A percentile compares a stretch with the other conserved stretches of the same genome.
phyloP scores from a whole-genome alignment of 2,329 filamentous ascomycete genomes.

The Meredithiella fracta region DNA sequence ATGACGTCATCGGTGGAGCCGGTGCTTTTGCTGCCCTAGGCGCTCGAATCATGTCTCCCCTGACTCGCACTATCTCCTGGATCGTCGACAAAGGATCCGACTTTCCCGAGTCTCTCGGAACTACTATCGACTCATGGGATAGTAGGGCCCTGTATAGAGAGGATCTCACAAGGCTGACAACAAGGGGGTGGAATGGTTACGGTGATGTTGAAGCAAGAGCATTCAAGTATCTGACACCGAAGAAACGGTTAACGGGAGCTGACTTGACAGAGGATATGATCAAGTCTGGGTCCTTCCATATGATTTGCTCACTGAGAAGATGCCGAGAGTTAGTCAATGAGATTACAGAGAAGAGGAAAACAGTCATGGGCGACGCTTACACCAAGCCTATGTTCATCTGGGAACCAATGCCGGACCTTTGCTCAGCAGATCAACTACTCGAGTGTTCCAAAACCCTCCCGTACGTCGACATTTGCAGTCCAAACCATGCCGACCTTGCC shows the following conservation, averaged over 20 bases:
- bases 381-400: slow-evolving; percentile 64
- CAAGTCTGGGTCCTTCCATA: slow-evolving; percentile 62
- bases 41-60: slow-evolving; percentile 59
- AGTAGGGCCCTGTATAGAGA: slow-evolving; percentile 56
- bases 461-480: slow-evolving; percentile 48
- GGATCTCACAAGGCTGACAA: slow-evolving; percentile 55
- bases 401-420: slow-evolving; percentile 88
- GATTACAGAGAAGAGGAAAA: slow-evolving; percentile 45
- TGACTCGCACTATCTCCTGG: slow-evolving; percentile 63
- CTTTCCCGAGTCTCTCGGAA: slow-evolving; percentile 53
- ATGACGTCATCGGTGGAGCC: slow-evolving; percentile 71
- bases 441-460: slow-evolving; percentile 48
- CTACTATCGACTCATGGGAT: slow-evolving; percentile 54
- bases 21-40: slow-evolving; percentile 77
- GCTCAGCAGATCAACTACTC: slow-evolving; percentile 50
- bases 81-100: slow-evolving; percentile 80
- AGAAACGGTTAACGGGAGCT: slow-evolving; percentile 58
- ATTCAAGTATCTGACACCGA: slow-evolving; percentile 80
- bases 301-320: slow-evolving; percentile 66
- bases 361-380: slow-evolving; percentile 23
- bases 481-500: slow-evolving; percentile 81
- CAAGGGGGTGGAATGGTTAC: slow-evolving; percentile 86
- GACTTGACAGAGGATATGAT: slow-evolving; percentile 53
- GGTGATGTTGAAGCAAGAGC: slow-evolving; percentile 50
- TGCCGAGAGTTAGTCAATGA: slow-evolving; percentile 60